A percentile compares a stretch with the other conserved stretches of the same genome.
Conservation (phyloP, 2,329 filamentous ascomycete species). For the Celoporthe dispersa region DNA sequence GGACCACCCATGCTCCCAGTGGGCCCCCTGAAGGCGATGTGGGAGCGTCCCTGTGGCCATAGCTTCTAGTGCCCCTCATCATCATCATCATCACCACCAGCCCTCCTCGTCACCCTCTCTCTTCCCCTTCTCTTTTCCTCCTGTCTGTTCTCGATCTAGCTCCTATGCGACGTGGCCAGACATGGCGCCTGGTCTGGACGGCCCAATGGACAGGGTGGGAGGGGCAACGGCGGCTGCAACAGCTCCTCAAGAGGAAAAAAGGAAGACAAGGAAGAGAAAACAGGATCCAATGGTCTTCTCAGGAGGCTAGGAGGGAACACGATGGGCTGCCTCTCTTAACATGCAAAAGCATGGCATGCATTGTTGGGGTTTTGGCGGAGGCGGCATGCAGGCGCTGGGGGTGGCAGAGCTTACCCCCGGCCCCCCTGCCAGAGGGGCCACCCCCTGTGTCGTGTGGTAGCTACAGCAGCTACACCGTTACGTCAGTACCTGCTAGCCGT, state of each 20-base stretch:
- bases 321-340: neutral
- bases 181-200: neutral
- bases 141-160: neutral
- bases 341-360: slow-evolving; percentile 1
- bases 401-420: neutral
- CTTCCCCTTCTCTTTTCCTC: neutral
- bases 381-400: neutral
- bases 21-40: neutral
- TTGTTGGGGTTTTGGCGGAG: neutral
- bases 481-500: neutral
- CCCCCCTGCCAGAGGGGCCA: neutral
- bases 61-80: neutral
- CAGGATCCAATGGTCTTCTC: neutral
- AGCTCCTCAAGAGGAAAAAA: neutral
- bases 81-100: neutral
- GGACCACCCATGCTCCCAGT: neutral
- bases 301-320: too few species aligned
- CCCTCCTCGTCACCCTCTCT: neutral
- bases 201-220: neutral
- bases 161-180: neutral
- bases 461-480: neutral
- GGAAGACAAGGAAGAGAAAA: slow-evolving; percentile 1
- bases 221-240: neutral
- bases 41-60: neutral
- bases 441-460: neutral